Evolutionary conservation across 2,329 filamentous ascomycete genomes (phyloP).

Genomic region (Diaporthe aspalathi): DNA sequence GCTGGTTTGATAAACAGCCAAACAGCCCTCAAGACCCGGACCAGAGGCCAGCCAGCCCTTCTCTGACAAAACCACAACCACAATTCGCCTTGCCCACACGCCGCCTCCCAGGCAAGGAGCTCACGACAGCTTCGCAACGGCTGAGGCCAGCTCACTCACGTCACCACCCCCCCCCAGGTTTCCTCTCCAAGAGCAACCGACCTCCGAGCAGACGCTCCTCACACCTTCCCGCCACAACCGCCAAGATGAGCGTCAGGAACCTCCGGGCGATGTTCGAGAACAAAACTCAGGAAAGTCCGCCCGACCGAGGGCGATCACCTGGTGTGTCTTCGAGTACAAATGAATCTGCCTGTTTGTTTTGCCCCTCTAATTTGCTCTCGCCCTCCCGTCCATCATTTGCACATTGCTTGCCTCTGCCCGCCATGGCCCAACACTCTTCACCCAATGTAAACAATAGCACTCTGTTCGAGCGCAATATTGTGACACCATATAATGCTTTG

Average conservation of each 20-base stretch:
- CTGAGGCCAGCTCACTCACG: slow-evolving; percentile 22
- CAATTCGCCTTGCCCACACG: background rate
- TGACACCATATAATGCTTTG: background rate
- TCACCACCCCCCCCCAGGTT: background rate
- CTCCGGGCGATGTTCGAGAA: slow-evolving; percentile 85
- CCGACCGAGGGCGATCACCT: slow-evolving; percentile 77
- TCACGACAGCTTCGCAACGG: slow-evolving; percentile 23
- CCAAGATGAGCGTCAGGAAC: slow-evolving; percentile 76
- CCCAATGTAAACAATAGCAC: background rate
- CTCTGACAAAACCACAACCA: background rate
- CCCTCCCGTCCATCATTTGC: background rate
- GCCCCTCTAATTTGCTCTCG: slow-evolving; percentile 14
- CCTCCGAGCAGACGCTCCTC: background rate
- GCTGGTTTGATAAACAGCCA: slow-evolving; percentile 16
- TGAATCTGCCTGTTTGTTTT: slow-evolving; percentile 49
- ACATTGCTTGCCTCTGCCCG: background rate
- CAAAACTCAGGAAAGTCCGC: slow-evolving; percentile 72
- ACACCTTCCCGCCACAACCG: slow-evolving; percentile 42
- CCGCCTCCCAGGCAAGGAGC: background rate
- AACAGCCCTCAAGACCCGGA: slow-evolving; percentile 11
- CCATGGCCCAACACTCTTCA: background rate
- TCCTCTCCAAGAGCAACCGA: background rate
- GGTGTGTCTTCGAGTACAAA: slow-evolving; percentile 56
- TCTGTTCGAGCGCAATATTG: background rate
- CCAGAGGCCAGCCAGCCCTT: slow-evolving; percentile 1